These are phyloP conservation scores for Aquilaria malaccensis DNA, from an alignment of 345 rosid genomes.

Conservation along the genomic window DNA sequence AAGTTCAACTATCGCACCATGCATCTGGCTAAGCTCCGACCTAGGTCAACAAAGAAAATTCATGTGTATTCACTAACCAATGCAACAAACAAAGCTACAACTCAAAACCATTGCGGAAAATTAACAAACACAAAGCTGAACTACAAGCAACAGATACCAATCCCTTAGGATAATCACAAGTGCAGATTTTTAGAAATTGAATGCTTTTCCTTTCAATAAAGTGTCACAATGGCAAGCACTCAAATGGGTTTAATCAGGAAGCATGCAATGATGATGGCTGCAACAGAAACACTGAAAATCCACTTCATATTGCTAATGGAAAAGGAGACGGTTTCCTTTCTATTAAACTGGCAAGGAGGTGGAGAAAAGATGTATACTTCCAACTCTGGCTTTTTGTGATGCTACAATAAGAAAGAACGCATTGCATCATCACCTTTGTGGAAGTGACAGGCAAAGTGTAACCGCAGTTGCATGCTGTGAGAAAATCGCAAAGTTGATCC, in stretches of 20 bases:
- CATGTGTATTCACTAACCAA: background rate
- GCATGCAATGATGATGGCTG: too few relatives aligned
- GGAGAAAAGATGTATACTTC: too few relatives aligned
- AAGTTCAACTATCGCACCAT: slow-evolving; percentile 52
- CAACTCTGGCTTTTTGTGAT: too few relatives aligned
- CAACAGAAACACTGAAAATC: too few relatives aligned
- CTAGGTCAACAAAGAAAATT: slow-evolving; percentile 15
- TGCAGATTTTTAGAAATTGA: too few relatives aligned
- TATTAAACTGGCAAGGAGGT: too few relatives aligned
- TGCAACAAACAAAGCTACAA: too few relatives aligned
- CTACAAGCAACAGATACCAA: background rate
- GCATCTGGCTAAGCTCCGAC: slow-evolving; percentile 25
- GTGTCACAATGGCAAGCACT: too few relatives aligned
- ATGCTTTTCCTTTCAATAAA: too few relatives aligned
- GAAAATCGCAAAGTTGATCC: slow-evolving; percentile 82
- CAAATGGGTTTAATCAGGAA: too few relatives aligned
- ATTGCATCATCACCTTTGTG: slow-evolving; percentile 37
- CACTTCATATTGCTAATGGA: too few relatives aligned
- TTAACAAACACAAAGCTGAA: slow-evolving; percentile 1
- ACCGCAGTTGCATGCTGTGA: slow-evolving; percentile 81
- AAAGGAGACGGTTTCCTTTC: too few relatives aligned
- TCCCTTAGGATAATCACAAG: background rate
- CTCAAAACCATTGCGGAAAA: slow-evolving; percentile 1
- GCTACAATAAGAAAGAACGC: background rate
- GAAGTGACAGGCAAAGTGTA: slow-evolving; percentile 69